Percentiles rank a stretch among this genome's conserved stretches.
These are phyloP conservation scores for Cupressus sempervirens DNA, from an alignment of 75 land plant genomes.

Conservation along the genomic window DNA sequence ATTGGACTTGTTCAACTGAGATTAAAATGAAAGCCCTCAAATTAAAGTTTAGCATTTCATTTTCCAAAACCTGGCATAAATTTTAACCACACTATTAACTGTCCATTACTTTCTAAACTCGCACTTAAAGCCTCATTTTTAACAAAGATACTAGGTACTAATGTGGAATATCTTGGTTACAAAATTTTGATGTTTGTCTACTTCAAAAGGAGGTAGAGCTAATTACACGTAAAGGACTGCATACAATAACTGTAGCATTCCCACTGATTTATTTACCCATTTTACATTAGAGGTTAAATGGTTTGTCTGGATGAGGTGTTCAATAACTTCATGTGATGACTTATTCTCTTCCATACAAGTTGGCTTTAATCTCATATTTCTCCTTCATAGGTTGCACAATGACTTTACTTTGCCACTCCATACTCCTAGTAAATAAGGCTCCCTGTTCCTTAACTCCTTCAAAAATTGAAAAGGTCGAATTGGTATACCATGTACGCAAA, in stretches of 20 bases:
- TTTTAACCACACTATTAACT: background rate
- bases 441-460: background rate
- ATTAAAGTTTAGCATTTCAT: background rate
- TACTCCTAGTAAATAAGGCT: background rate
- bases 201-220: background rate
- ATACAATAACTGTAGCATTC: background rate
- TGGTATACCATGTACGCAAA: background rate
- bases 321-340: background rate
- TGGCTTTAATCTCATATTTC: background rate
- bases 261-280: too few relatives aligned
- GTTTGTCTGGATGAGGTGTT: background rate
- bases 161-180: background rate
- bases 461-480: background rate
- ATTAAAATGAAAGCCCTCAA: background rate
- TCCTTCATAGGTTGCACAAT: background rate
- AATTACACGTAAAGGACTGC: background rate
- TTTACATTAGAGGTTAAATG: background rate
- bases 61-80: background rate
- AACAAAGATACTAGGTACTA: background rate
- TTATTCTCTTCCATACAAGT: background rate
- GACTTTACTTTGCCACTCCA: background rate
- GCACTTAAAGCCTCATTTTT: background rate
- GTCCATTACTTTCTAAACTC: background rate
- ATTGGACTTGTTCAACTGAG: background rate
- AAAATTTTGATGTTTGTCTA: background rate